A percentile compares a stretch with the other conserved stretches of the same genome.
phyloP scores from a whole-genome alignment of 2,329 filamentous ascomycete species.

The Neofusicoccum laricinum region DNA sequence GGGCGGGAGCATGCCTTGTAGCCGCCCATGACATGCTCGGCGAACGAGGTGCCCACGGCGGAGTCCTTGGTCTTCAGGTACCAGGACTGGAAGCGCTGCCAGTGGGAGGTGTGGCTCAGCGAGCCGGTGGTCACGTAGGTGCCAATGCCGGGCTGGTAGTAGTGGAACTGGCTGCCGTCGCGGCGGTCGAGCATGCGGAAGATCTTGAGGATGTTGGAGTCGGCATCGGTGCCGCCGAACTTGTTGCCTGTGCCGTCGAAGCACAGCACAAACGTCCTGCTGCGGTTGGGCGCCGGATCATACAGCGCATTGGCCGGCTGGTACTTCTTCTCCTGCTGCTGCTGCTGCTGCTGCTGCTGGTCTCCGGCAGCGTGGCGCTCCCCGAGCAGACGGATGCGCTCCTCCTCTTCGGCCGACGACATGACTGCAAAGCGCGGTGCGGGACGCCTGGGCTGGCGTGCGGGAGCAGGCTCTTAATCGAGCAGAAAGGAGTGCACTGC shows the following conservation, averaged over 20 bases:
- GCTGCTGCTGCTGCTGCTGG: background rate
- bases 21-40: slow-evolving; percentile 77
- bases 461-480: background rate
- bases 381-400: background rate
- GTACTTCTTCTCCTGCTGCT: background rate
- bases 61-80: slow-evolving; percentile 74
- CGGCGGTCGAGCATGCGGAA: slow-evolving; percentile 22
- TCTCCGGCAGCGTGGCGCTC: background rate
- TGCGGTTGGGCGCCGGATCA: background rate
- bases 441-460: too few species aligned
- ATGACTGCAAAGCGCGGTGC: too few species aligned
- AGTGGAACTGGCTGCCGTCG: slow-evolving; percentile 20
- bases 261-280: slow-evolving; percentile 57
- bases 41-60: slow-evolving; percentile 75
- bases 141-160: slow-evolving; percentile 57
- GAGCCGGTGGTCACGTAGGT: slow-evolving; percentile 66
- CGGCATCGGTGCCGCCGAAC: slow-evolving; percentile 21
- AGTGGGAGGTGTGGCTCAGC: slow-evolving; percentile 55
- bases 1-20: slow-evolving; percentile 65
- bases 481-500: background rate
- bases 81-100: slow-evolving; percentile 62
- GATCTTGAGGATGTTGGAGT: slow-evolving; percentile 25
- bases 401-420: background rate
- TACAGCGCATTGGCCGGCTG: background rate
- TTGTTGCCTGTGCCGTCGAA: slow-evolving; percentile 26